phyloP scores from a whole-genome alignment of 208 protist genomes.

The Entamoeba moshkovskii region DNA sequence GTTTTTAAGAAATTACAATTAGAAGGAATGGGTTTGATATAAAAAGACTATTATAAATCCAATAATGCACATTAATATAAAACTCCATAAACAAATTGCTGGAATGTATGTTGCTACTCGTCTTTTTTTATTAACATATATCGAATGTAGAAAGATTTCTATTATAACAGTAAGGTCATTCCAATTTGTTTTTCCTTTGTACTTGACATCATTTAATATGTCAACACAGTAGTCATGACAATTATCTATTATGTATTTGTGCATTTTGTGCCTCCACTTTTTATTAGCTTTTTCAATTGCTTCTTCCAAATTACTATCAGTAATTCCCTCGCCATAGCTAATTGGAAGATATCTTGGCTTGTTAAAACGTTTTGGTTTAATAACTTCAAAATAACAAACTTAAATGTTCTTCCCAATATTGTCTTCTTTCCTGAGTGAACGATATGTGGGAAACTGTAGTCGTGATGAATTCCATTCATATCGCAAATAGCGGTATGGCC shows the following conservation, averaged over 20 bases:
- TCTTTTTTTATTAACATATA: not conserved
- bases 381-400: not conserved
- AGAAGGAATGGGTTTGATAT: not conserved
- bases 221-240: not conserved
- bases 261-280: not conserved
- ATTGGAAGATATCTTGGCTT: not conserved
- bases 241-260: not conserved
- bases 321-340: not conserved
- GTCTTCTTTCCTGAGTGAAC: not conserved
- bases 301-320: not conserved
- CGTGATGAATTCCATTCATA: not conserved
- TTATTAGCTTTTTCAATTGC: not conserved
- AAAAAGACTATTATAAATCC: not conserved
- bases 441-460: not conserved
- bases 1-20: no score
- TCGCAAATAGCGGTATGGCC: not conserved
- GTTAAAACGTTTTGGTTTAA: no score
- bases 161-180: not conserved
- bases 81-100: not conserved
- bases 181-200: not conserved
- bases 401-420: not conserved
- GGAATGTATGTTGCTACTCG: not conserved
- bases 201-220: not conserved
- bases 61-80: not conserved
- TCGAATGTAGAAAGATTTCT: not conserved